phyloP scores from a whole-genome alignment of 768 basidiomycete genomes.

The Podaxis sp. region DNA sequence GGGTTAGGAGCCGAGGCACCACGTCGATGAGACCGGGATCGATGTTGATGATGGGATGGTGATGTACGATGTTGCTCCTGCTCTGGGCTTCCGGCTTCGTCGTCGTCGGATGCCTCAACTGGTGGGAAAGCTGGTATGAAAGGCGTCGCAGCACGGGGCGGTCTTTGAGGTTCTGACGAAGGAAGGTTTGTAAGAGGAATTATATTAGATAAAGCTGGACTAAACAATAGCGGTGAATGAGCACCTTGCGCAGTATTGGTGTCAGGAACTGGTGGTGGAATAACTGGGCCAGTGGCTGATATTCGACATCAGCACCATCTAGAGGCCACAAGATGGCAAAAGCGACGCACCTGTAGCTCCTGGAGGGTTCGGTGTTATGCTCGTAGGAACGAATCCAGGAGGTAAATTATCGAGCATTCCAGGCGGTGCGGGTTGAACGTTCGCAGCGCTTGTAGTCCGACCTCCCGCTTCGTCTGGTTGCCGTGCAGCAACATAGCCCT shows the following conservation, averaged over 20 bases:
- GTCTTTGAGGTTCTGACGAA: conserved; percentile 8
- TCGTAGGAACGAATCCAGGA: conserved; percentile 23
- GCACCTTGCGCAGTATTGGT: conserved; percentile 10
- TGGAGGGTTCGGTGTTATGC: conserved; percentile 18
- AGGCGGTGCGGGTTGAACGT: conserved; percentile 7
- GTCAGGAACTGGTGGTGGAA: conserved; percentile 10
- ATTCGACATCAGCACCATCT: not conserved
- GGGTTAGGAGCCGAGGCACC: conserved; percentile 4
- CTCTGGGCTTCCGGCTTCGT: conserved; percentile 20
- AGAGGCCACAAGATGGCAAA: not conserved
- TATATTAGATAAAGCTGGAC: conserved; percentile 10
- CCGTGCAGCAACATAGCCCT: conserved; percentile 14
- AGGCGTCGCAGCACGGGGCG: conserved; percentile 28
- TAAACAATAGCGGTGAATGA: conserved; percentile 19
- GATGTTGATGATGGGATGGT: conserved; percentile 11
- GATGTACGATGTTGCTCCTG: conserved; percentile 14
- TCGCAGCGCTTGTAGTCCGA: not conserved
- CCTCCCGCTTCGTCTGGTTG: not conserved
- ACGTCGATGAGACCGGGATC: not conserved
- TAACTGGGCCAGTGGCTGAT: conserved; percentile 13
- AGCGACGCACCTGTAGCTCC: conserved; percentile 14
- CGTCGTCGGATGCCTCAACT: conserved; percentile 21
- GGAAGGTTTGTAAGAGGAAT: conserved; percentile 15
- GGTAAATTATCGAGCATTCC: conserved; percentile 26
- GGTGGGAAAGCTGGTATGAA: conserved; percentile 23